A percentile compares a stretch with the other conserved stretches of the same genome.
phyloP scores from a whole-genome alignment of 148 eudicot species.

The Heliosperma pusillum region DNA sequence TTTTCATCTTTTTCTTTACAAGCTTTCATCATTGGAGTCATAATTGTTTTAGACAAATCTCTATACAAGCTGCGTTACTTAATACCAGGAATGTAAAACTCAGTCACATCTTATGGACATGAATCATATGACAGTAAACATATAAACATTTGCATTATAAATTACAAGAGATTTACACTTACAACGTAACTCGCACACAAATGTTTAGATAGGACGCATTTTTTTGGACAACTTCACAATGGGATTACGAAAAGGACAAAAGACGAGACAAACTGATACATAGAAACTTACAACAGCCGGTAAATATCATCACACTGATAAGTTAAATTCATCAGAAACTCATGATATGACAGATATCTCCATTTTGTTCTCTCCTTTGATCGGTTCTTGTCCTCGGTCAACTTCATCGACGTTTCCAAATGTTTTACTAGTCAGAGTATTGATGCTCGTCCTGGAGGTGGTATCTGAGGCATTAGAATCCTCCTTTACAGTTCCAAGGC shows the following conservation, averaged over 20 bases:
- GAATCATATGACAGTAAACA: not conserved
- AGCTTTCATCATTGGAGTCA: too few species aligned
- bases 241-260: not conserved
- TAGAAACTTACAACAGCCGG: not conserved
- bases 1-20: too few species aligned
- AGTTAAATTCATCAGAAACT: conserved; percentile 17
- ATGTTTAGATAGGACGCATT: conserved; percentile 12
- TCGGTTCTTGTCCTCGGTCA: conserved; percentile 22
- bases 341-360: conserved; percentile 37
- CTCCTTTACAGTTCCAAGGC: conserved; percentile 29
- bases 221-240: conserved; percentile 25
- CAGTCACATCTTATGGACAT: not conserved
- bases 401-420: conserved; percentile 12
- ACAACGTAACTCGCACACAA: conserved; percentile 22
- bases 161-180: conserved; percentile 34
- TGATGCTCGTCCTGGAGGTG: conserved; percentile 11
- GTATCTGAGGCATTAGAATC: conserved; percentile 15
- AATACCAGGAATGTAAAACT: too few species aligned
- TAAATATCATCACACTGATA: conserved; percentile 8
- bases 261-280: not conserved
- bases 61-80: too few species aligned
- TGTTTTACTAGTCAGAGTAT: not conserved
- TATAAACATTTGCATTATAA: conserved; percentile 16
- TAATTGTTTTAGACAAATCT: too few species aligned
- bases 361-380: conserved; percentile 26